A percentile compares a stretch with the other conserved stretches of the same genome.
Conservation (phyloP, 495 filamentous ascomycete species). For the Xylaria grammica region DNA sequence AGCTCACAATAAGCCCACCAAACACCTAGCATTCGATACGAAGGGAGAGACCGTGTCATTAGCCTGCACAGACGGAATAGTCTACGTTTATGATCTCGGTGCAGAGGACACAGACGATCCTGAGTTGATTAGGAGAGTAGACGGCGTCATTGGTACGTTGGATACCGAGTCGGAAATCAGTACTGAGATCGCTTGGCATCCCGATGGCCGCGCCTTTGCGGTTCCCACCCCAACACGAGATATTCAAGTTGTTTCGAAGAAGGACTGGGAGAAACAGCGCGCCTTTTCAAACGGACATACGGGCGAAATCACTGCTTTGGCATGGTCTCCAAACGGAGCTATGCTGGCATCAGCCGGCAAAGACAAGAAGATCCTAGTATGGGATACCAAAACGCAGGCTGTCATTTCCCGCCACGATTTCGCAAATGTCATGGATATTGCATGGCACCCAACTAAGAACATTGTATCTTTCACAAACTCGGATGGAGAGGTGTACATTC, state of each 20-base stretch:
- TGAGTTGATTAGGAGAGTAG: constrained; percentile 77
- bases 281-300: constrained; percentile 77
- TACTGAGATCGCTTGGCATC: constrained; percentile 85
- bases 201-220: constrained; percentile 90
- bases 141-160: constrained; percentile 79
- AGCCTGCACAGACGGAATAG: constrained; percentile 82
- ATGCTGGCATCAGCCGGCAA: constrained; percentile 80
- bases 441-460: constrained; percentile 91
- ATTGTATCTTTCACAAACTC: constrained; percentile 87
- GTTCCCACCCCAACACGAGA: constrained; percentile 82
- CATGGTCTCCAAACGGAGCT: constrained; percentile 94
- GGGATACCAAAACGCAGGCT: constrained; percentile 87
- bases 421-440: constrained; percentile 78
- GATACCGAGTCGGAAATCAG: constrained; percentile 81
- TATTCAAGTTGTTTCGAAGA: constrained; percentile 80
- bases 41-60: constrained; percentile 76
- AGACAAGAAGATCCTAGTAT: constrained; percentile 83
- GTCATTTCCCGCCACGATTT: constrained; percentile 75
- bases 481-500: constrained; percentile 90
- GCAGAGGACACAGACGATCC: constrained; percentile 80
- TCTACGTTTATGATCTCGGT: constrained; percentile 87
- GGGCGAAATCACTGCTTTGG: constrained; percentile 82
- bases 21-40: constrained; percentile 88
- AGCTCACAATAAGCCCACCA: constrained; percentile 81
- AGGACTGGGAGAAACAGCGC: constrained; percentile 86